These are phyloP conservation scores for Elongisporangium senticosum DNA, from an alignment of 352 stramenopile genomes.

Conservation along the genomic window DNA sequence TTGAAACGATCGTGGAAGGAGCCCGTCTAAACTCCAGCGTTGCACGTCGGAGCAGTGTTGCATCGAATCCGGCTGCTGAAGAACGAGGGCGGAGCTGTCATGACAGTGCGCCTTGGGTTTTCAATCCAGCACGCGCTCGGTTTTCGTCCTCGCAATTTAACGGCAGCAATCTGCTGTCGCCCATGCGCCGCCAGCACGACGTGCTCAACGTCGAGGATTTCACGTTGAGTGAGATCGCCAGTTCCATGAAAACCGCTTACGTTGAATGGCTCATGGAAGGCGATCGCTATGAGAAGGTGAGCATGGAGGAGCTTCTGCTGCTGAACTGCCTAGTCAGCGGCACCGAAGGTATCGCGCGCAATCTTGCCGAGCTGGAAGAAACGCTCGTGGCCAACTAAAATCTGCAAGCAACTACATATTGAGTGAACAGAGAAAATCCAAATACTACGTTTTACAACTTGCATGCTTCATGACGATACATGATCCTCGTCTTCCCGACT, in stretches of 20 bases:
- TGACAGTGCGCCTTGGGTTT: too few relatives aligned
- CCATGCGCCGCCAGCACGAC: slow-evolving; percentile 69
- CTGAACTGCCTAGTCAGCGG: slow-evolving; percentile 79
- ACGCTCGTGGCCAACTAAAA: slow-evolving; percentile 59
- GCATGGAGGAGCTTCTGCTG: slow-evolving; percentile 77
- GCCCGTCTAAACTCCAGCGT: neutral
- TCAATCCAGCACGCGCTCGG: too few relatives aligned
- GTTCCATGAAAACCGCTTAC: slow-evolving; percentile 67
- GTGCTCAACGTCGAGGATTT: slow-evolving; percentile 82
- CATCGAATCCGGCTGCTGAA: too few relatives aligned
- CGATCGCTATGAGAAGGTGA: slow-evolving; percentile 64
- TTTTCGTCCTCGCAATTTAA: too few relatives aligned
- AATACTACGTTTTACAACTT: too few relatives aligned
- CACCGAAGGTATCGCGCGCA: slow-evolving; percentile 63
- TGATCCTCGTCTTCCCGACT: too few relatives aligned
- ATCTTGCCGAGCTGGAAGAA: slow-evolving; percentile 68
- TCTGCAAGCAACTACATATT: too few relatives aligned
- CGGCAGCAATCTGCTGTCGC: slow-evolving; percentile 23
- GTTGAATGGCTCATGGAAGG: slow-evolving; percentile 78
- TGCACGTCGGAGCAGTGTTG: too few relatives aligned
- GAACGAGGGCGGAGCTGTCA: too few relatives aligned
- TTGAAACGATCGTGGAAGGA: slow-evolving; percentile 19
- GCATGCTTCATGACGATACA: too few relatives aligned
- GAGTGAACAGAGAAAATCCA: too few relatives aligned
- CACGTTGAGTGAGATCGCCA: slow-evolving; percentile 57